Evolutionary conservation across 306 rosid genomes (phyloP).

Genomic region (Crataegus laevigata): DNA sequence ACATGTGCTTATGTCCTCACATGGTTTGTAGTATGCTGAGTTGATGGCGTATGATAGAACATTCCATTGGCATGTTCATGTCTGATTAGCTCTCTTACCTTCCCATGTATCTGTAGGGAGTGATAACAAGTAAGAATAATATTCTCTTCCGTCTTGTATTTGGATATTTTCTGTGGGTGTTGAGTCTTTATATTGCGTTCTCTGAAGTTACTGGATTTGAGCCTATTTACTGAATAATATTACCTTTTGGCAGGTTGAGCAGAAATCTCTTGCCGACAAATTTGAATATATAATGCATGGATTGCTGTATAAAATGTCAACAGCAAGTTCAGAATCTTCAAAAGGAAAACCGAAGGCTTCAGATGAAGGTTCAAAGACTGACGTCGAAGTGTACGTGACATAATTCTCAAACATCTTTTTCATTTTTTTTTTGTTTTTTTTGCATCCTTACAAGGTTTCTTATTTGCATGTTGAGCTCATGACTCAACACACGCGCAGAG

Average conservation of each 20-base stretch:
- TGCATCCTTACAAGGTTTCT: slow-evolving; percentile 4
- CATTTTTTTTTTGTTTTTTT: not conserved
- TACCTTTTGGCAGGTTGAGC: slow-evolving; percentile 48
- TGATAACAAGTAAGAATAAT: not conserved
- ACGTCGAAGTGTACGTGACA: slow-evolving; percentile 50
- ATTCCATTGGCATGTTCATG: not conserved
- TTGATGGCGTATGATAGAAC: not conserved
- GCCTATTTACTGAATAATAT: slow-evolving; percentile 8
- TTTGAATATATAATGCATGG: slow-evolving; percentile 94
- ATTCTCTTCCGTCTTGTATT: not conserved
- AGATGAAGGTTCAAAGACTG: slow-evolving; percentile 21
- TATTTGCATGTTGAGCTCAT: not conserved
- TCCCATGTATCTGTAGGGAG: not conserved
- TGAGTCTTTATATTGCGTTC: not conserved
- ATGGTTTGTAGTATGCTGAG: not conserved
- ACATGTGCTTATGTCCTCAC: not conserved
- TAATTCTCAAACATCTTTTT: not conserved
- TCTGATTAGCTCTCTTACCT: not conserved
- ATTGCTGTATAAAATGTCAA: slow-evolving; percentile 46
- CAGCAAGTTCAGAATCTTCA: not conserved
- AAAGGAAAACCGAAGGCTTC: not conserved
- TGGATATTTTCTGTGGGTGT: too few species aligned
- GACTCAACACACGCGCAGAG: not conserved
- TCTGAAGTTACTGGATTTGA: not conserved
- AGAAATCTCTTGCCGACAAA: slow-evolving; percentile 69